Evolutionary conservation across 768 basidiomycete genomes (phyloP), one percentile per base, ranked within the genome.

Genomic region (Rhizopogon vesiculosus): DNA sequence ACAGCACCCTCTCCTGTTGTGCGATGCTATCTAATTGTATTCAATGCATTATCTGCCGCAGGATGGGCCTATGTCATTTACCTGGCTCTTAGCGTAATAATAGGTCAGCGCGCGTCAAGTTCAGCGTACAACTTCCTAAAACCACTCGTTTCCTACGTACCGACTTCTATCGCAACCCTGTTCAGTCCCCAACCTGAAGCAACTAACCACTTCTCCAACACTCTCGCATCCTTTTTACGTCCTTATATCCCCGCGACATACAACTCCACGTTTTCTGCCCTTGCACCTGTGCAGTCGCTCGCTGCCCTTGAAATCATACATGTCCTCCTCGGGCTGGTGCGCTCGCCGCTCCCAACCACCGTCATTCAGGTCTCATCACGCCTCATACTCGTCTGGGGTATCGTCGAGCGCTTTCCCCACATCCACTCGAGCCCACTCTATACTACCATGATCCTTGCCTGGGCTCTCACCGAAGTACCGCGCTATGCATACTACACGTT

Each of bases 401-500:
- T 98, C 56, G 81, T 63, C 42, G 56, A 61, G 8, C 64, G 66
- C 58, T 67, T 63, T 50, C 41, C 64, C 25, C 54, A 61, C 56
- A 89, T 89, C 28, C 88, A 83, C 59, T 66, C 76, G 3, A 86
- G 83, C 65, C 91, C 97, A 3, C 66, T 94, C 28, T 98, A 91
- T 75, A 82, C 91, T 6, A 85, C 87, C 49, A 96, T 98, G 93
- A 80, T 98, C 53, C 71, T 96, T 58, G 89, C 95, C 0, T 99
- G 97, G 97, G 87, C 91, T 0, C 58, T 86, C 50, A 91, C 93
- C 15, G 97, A 99, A 72, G 83, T 95, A 46, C 84, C 95, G 55
- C 91, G 97, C 31, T 98, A 98, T 73, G 67, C 83, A 8, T 96
- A 87, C 77, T 99, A 98, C 69, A 86, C 88, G 2, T 73, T 78